Evolutionary conservation across 73 alveolate species (phyloP).

Genomic region (Paramecium sexaurelia): DNA sequence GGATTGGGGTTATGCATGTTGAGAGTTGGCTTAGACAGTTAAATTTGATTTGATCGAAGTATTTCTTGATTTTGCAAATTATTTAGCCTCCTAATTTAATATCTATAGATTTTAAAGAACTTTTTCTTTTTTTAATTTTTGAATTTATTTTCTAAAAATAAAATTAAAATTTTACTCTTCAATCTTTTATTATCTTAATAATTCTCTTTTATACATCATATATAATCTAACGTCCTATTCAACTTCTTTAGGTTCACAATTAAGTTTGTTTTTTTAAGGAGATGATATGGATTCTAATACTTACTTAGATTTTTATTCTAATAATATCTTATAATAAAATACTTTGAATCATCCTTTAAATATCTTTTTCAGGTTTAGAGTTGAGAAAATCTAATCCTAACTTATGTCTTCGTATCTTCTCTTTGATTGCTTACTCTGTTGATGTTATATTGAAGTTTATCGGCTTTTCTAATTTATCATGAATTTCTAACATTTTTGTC

Average conservation of each 20-base stretch:
- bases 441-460: not conserved
- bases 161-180: not conserved
- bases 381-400: conserved; percentile 25
- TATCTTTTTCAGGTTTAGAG: conserved; percentile 43
- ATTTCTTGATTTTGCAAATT: conserved; percentile 50
- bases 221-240: conserved; percentile 18
- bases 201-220: conserved; percentile 45
- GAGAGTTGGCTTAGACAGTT: not conserved
- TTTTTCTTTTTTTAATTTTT: conserved; percentile 26
- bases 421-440: conserved; percentile 1
- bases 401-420: conserved; percentile 29
- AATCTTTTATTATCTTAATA: not conserved
- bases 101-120: not conserved
- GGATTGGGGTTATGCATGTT: not conserved
- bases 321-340: not conserved
- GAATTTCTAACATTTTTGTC: conserved; percentile 33
- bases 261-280: not conserved
- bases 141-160: not conserved
- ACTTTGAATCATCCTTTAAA: conserved; percentile 23
- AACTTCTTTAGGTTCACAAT: not conserved
- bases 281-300: conserved; percentile 1
- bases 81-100: not conserved
- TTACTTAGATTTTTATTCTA: conserved; percentile 23
- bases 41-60: conserved; percentile 20
- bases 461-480: conserved; percentile 14